Conservation (phyloP, 73 alveolate genomes). For the Tetrahymena malaccensis region DNA sequence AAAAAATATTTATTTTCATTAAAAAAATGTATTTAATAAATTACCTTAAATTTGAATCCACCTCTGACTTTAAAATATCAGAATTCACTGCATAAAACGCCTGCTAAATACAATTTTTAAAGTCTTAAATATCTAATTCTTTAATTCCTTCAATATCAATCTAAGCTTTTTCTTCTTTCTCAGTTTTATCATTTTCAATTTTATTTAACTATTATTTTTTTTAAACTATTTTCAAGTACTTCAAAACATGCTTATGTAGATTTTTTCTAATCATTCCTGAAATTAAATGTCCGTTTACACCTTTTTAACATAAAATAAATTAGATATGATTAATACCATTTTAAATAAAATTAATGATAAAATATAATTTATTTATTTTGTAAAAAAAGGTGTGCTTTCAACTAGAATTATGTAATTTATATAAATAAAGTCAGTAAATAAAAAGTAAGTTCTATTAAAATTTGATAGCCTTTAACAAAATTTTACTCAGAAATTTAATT, state of each 20-base stretch:
- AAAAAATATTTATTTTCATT: not conserved
- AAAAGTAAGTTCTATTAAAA: too few relatives aligned
- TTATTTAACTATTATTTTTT: not conserved
- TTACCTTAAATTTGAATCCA: not conserved
- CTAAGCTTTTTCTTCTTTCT: not conserved
- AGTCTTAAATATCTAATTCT: not conserved
- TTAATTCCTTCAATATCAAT: not conserved
- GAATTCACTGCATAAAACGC: not conserved
- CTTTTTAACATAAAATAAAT: not conserved
- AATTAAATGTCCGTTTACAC: not conserved
- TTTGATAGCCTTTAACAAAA: too few relatives aligned
- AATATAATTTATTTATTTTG: too few relatives aligned
- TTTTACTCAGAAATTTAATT: too few relatives aligned
- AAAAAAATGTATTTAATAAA: not conserved
- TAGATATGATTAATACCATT: too few relatives aligned
- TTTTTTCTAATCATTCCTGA: not conserved
- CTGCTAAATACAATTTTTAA: not conserved
- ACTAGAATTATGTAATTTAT: too few relatives aligned
- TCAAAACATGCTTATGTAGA: not conserved
- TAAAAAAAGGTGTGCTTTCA: too few relatives aligned
- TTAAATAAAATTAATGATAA: too few relatives aligned
- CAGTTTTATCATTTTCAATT: not conserved
- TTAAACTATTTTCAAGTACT: not conserved
- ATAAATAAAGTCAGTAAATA: too few relatives aligned
- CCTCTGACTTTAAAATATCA: not conserved